phyloP scores from a whole-genome alignment of 106 monocot genomes.

The Hemerocallis citrina region DNA sequence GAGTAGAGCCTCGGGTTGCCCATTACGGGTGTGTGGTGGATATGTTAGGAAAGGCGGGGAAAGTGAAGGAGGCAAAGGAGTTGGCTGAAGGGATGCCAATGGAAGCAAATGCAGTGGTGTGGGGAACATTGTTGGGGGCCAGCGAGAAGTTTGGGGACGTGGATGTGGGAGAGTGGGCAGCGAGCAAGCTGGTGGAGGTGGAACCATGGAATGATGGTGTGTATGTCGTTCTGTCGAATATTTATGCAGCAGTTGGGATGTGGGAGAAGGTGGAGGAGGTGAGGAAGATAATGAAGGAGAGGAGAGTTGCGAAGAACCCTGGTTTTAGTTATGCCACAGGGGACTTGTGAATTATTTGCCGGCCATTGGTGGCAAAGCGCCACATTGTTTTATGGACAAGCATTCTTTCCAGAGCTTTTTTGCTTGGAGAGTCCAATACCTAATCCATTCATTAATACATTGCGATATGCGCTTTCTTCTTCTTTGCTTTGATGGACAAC shows the following conservation, averaged over 20 bases:
- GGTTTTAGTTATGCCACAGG: conserved; percentile 25
- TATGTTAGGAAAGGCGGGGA: conserved; percentile 57
- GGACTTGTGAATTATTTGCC: too few species aligned
- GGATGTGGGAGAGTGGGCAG: conserved; percentile 53
- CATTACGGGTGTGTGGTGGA: conserved; percentile 75
- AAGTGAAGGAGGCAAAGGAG: conserved; percentile 39
- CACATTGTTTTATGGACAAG: too few species aligned
- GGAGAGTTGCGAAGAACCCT: conserved; percentile 36
- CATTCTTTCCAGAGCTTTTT: too few species aligned
- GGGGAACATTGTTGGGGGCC: conserved; percentile 61
- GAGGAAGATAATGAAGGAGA: conserved; percentile 41
- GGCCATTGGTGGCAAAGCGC: too few species aligned
- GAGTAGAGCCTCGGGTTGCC: conserved; percentile 27
- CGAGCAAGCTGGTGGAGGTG: conserved; percentile 32
- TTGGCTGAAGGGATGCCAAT: conserved; percentile 42
- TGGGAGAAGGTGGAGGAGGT: conserved; percentile 49
- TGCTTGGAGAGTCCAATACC: too few species aligned
- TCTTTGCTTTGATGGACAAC: too few species aligned
- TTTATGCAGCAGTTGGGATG: conserved; percentile 40
- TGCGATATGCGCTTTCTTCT: too few species aligned
- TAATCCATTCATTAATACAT: too few species aligned
- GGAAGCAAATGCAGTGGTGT: conserved; percentile 35
- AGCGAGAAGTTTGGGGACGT: conserved; percentile 66
- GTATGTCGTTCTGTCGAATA: conserved; percentile 71
- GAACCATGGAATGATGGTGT: conserved; percentile 83